Percentiles rank a stretch among this genome's conserved stretches.
Conservation (phyloP, 805 yeast genomes). For the Wickerhamiella dianesei region DNA sequence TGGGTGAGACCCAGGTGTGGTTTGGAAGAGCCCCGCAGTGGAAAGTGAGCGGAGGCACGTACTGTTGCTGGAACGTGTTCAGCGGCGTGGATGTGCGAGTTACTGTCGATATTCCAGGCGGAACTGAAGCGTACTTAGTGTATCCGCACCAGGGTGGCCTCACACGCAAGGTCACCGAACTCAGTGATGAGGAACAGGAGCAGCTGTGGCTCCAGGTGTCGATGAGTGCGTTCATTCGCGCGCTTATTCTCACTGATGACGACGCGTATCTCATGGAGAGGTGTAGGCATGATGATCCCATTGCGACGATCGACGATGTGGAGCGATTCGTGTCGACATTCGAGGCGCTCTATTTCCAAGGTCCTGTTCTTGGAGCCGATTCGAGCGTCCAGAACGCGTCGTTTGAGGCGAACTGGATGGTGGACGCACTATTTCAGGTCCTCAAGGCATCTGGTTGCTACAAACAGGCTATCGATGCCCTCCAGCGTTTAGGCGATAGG, state of each 20-base stretch:
- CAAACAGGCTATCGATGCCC: constrained; percentile 45
- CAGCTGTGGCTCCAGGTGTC: constrained; percentile 36
- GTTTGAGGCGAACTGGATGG: constrained; percentile 49
- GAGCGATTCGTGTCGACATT: constrained; percentile 48
- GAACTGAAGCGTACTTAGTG: constrained; percentile 28
- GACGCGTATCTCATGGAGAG: constrained; percentile 68
- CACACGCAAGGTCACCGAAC: constrained; percentile 18
- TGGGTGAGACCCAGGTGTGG: constrained; percentile 54
- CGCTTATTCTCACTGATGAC: constrained; percentile 65
- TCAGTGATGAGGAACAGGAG: constrained; percentile 29
- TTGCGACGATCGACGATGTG: constrained; percentile 37
- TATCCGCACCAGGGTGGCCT: constrained; percentile 11
- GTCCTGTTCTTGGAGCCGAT: constrained; percentile 51
- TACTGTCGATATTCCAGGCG: constrained; percentile 42
- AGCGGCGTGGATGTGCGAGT: constrained; percentile 61
- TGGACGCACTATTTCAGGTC: constrained; percentile 57
- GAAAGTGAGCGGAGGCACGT: constrained; percentile 31
- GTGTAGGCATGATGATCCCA: constrained; percentile 70
- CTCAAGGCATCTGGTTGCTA: constrained; percentile 53
- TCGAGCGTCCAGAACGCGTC: constrained; percentile 61
- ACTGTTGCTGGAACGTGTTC: constrained; percentile 57
- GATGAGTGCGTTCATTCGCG: constrained; percentile 59
- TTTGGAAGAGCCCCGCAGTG: constrained; percentile 44
- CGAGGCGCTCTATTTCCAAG: constrained; percentile 51
- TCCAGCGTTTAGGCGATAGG: constrained; percentile 35